A percentile compares a stretch with the other conserved stretches of the same genome.
Evolutionary conservation across 2,329 filamentous ascomycete species (phyloP).

Genomic region (Cladosporium colombiae): DNA sequence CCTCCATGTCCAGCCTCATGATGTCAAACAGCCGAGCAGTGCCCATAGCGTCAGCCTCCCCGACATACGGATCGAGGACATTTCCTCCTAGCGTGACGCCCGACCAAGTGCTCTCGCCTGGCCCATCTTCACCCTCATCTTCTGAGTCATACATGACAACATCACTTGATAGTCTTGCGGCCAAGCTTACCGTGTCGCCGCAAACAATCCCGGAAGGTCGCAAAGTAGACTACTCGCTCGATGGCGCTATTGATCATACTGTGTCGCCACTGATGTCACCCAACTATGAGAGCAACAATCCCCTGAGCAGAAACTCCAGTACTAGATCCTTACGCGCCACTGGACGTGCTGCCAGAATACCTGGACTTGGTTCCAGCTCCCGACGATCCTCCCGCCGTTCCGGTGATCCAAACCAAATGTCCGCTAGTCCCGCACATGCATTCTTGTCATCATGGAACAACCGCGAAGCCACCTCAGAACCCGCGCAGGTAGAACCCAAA

Average conservation of each 20-base stretch:
- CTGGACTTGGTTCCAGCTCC: conserved; percentile 22
- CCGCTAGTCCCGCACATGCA: conserved; percentile 36
- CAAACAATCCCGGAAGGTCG: conserved; percentile 36
- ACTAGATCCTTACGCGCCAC: conserved; percentile 31
- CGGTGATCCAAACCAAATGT: conserved; percentile 29
- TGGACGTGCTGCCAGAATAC: conserved; percentile 25
- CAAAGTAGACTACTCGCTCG: conserved; percentile 29
- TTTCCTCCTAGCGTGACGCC: conserved; percentile 28
- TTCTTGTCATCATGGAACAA: conserved; percentile 34
- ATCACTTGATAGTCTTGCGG: conserved; percentile 34
- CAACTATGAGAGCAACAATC: conserved; percentile 26
- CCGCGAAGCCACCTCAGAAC: conserved; percentile 26
- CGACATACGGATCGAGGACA: conserved; percentile 38
- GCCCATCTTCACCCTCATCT: conserved; percentile 28
- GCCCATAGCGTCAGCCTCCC: conserved; percentile 29
- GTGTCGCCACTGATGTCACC: conserved; percentile 32
- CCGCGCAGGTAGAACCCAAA: conserved; percentile 40
- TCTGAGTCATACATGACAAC: conserved; percentile 29
- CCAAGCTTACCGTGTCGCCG: conserved; percentile 33
- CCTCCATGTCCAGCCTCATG: conserved; percentile 25
- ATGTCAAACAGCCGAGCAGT: conserved; percentile 28
- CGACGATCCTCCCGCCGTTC: conserved; percentile 33
- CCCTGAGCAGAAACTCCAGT: conserved; percentile 35
- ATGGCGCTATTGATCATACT: conserved; percentile 7
- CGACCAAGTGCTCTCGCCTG: conserved; percentile 10